Percentiles rank a stretch among this genome's conserved stretches.
phyloP scores from a whole-genome alignment of 2,329 filamentous ascomycete species.

The Arthroderma uncinatum region DNA sequence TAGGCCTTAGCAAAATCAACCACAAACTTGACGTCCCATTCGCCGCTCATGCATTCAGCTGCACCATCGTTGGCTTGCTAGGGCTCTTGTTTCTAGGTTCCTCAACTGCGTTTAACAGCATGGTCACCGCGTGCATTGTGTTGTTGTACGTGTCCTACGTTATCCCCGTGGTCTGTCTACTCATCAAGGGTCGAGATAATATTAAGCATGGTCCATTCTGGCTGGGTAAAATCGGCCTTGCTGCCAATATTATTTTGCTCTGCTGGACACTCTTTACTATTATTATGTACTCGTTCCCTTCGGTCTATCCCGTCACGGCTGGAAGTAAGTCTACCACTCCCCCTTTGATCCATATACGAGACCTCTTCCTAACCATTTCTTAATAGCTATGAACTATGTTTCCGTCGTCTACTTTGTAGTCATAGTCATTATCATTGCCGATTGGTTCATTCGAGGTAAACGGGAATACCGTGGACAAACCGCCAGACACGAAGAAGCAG shows the following conservation, averaged over 20 bases:
- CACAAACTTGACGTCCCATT: constrained; percentile 35
- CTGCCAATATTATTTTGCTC: constrained; percentile 36
- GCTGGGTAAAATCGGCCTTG: constrained; percentile 34
- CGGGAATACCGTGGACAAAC: constrained; percentile 23
- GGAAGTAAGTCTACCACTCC: constrained; percentile 23
- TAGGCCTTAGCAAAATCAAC: constrained; percentile 30
- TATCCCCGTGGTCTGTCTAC: constrained; percentile 38
- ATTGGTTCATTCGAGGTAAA: constrained; percentile 28
- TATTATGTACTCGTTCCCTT: constrained; percentile 37
- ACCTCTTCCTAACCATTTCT: background rate
- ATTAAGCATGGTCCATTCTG: constrained; percentile 40
- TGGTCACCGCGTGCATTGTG: constrained; percentile 37
- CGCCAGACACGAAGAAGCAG: constrained; percentile 17
- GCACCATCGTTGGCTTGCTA: constrained; percentile 35
- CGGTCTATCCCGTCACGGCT: constrained; percentile 25
- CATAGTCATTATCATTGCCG: constrained; percentile 25
- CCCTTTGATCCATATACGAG: background rate
- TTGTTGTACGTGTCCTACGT: constrained; percentile 40
- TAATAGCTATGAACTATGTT: constrained; percentile 35
- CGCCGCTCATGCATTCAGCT: constrained; percentile 34
- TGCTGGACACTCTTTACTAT: constrained; percentile 40
- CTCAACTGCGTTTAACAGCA: constrained; percentile 33
- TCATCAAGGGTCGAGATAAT: constrained; percentile 36
- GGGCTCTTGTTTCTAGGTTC: constrained; percentile 40
- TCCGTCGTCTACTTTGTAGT: constrained; percentile 29